Evolutionary conservation across 495 filamentous ascomycete genomes (phyloP), one percentile per base, ranked within the genome.

Genomic region (Penicillium arizonense): DNA sequence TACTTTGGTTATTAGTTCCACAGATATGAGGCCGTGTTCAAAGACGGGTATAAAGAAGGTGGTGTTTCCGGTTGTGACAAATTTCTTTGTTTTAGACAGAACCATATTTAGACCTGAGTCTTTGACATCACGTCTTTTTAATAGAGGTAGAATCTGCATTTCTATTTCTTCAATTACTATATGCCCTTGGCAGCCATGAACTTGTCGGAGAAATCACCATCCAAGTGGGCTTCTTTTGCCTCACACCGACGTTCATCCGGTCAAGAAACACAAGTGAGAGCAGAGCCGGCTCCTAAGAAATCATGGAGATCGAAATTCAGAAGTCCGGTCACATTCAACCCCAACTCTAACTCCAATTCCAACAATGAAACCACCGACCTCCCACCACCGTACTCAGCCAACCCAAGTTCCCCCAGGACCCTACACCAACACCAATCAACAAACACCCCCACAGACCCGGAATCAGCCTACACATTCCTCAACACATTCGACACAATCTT

Each of bases 401-500:
- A 13, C 1, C 7, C 2, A 16, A 16, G 43, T 12, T 9, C 24
- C 20, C 63, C 5, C 48, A 35, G 16, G 13, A 44, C 36, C 44
- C 44, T 13, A 35, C 34, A 16, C 21, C 50, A 10, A 32, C 56
- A 28, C 12, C 23, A 20, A 39, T 42, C 32, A 36, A 44, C 23
- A 39, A 50, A 16, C 33, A 41, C 46, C 3, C 23, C 34, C 38
- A 41, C n/a, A 38, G 52, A 55, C 41, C 5, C 21, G 7, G 72
- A 76, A 47, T 68, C 68, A 5, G 82, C 76, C 1, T 95, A 90
- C 65, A 79, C 83, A n/a, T 95, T 96, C 70, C 89, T 97, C 23
- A 57, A 59, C n/a, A 78, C 79, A 43, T 97, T 96, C 70, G 90
- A 97, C 77, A 97, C 92, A 26, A 70, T 93, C 49, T 94, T 98